Conservation (phyloP, 75 land plant genomes). For the Chamaecyparis obtusa region DNA sequence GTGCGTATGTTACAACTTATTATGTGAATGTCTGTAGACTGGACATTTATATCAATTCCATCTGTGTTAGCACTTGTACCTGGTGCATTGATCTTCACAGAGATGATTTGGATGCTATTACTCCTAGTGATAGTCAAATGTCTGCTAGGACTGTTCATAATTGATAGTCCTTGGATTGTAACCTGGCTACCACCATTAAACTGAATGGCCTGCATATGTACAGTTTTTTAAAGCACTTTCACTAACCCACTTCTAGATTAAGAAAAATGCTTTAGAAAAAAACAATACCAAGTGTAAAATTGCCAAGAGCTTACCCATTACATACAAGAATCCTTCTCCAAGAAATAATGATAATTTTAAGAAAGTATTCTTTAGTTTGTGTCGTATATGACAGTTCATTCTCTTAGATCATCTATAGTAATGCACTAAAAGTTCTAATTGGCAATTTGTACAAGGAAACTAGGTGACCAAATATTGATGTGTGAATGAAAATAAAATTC, state of each 20-base stretch:
- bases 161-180: background rate
- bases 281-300: background rate
- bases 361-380: too few species aligned
- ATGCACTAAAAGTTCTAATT: too few species aligned
- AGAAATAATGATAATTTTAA: too few species aligned
- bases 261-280: background rate
- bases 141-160: background rate
- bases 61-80: background rate
- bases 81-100: background rate
- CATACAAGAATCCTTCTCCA: too few species aligned
- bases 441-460: too few species aligned
- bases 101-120: background rate
- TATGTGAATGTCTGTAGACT: background rate
- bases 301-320: too few species aligned
- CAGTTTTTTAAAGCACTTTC: background rate
- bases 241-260: background rate
- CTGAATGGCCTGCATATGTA: background rate
- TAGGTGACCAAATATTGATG: too few species aligned
- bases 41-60: background rate
- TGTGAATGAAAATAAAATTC: too few species aligned
- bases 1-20: background rate
- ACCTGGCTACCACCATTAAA: background rate
- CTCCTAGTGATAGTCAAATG: background rate
- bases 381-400: too few species aligned
- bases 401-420: too few species aligned